Evolutionary conservation across 2,329 filamentous ascomycete species (phyloP).

Genomic region (Drechslerella dactyloides): DNA sequence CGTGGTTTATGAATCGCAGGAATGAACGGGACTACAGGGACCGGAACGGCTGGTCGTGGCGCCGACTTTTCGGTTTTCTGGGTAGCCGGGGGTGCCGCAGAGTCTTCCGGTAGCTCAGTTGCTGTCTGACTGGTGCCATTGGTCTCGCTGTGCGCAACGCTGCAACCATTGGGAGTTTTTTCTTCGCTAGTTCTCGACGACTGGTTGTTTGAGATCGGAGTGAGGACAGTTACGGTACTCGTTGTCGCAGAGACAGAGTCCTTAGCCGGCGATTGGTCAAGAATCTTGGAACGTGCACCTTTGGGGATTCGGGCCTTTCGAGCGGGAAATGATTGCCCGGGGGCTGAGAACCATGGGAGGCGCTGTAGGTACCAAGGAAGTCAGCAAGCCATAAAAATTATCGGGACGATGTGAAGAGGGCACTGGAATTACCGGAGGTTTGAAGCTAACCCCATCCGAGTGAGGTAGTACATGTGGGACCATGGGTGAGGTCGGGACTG

Average conservation of each 20-base stretch:
- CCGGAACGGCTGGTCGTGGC: slow-evolving; percentile 49
- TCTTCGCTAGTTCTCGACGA: no score
- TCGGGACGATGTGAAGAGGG: neutral
- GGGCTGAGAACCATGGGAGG: slow-evolving; percentile 63
- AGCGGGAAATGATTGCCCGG: slow-evolving; percentile 61
- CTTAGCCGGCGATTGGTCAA: slow-evolving; percentile 56
- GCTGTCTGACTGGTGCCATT: slow-evolving; percentile 57
- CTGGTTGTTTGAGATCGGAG: no score
- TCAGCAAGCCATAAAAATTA: neutral
- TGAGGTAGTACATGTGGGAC: slow-evolving; percentile 17
- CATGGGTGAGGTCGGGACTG: slow-evolving; percentile 28
- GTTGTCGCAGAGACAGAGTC: slow-evolving; percentile 58
- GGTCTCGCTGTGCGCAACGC: neutral
- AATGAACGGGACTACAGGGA: slow-evolving; percentile 43
- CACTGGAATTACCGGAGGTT: slow-evolving; percentile 17
- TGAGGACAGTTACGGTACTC: slow-evolving; percentile 29
- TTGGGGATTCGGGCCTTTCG: slow-evolving; percentile 56
- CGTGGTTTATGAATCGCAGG: slow-evolving; percentile 48
- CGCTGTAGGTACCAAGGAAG: slow-evolving; percentile 33
- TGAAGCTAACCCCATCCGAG: slow-evolving; percentile 2
- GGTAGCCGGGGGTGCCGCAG: slow-evolving; percentile 58
- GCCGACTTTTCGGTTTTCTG: slow-evolving; percentile 53
- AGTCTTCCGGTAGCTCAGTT: slow-evolving; percentile 57
- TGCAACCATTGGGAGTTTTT: no score
- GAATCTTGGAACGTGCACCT: neutral